Evolutionary conservation across 2,329 filamentous ascomycete genomes (phyloP).

Genomic region (Hirsutella minnesotensis): DNA sequence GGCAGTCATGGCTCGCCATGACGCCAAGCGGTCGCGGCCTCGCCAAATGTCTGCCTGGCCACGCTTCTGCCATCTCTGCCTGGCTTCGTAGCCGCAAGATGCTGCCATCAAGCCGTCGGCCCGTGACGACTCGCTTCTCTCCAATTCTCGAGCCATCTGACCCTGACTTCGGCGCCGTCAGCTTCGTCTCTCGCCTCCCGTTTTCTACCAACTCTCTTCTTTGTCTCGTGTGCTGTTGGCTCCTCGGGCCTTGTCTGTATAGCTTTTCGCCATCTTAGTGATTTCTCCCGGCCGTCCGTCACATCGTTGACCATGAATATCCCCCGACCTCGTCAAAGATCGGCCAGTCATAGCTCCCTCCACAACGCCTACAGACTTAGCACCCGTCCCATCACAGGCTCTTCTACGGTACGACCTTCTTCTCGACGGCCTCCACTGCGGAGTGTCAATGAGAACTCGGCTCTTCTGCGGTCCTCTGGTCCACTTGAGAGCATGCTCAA

Average conservation of each 20-base stretch:
- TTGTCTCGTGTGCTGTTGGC: neutral
- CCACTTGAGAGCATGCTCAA: slow-evolving; percentile 54
- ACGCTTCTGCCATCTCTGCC: neutral
- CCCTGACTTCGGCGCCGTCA: neutral
- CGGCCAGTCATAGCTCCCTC: slow-evolving; percentile 28
- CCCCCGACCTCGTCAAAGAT: slow-evolving; percentile 16
- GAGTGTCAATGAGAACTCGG: slow-evolving; percentile 29
- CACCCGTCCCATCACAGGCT: slow-evolving; percentile 7
- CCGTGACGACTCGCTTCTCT: too few species aligned
- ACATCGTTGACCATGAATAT: slow-evolving; percentile 15
- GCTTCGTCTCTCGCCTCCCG: neutral
- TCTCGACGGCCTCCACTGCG: slow-evolving; percentile 27
- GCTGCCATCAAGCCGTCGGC: neutral
- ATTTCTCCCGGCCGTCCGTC: slow-evolving; percentile 1
- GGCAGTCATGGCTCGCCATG: neutral
- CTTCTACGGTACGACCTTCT: slow-evolving; percentile 9
- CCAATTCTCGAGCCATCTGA: neutral
- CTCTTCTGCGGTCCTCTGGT: slow-evolving; percentile 34
- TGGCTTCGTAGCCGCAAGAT: neutral
- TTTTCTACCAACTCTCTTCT: neutral
- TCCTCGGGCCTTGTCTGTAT: neutral
- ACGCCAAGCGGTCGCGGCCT: neutral
- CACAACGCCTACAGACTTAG: slow-evolving; percentile 19
- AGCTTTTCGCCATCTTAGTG: slow-evolving; percentile 4
- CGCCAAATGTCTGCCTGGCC: neutral